phyloP scores from a whole-genome alignment of 495 filamentous ascomycete species.

The Astrothelium macrocarpum region DNA sequence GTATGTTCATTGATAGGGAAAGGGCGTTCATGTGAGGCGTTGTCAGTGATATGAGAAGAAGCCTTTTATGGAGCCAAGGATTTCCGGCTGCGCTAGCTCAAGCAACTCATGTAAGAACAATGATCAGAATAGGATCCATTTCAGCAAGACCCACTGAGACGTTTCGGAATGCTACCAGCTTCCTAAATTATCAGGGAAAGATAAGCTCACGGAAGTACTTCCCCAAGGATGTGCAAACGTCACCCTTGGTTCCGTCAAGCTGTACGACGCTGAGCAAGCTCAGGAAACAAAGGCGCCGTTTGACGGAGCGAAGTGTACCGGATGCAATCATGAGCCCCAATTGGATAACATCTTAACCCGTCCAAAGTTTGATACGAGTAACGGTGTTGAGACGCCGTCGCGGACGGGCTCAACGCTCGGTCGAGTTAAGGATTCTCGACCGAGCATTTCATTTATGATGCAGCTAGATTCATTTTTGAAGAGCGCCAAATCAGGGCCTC shows the following conservation, averaged over 20 bases:
- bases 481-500: not conserved
- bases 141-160: too few species aligned
- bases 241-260: not conserved
- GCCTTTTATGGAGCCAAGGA: not conserved
- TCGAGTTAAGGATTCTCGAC: not conserved
- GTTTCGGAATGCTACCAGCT: constrained; percentile 1
- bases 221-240: not conserved
- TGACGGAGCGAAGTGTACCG: not conserved
- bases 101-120: not conserved
- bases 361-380: not conserved
- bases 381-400: not conserved
- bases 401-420: not conserved
- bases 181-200: not conserved
- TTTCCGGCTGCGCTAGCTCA: not conserved
- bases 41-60: not conserved
- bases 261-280: not conserved
- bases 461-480: not conserved
- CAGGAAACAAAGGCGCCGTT: not conserved
- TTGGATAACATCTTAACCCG: not conserved
- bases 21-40: not conserved
- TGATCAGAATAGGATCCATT: too few species aligned
- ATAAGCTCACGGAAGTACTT: not conserved
- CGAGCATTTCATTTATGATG: not conserved
- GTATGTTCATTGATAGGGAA: not conserved
- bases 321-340: not conserved